Evolutionary conservation across 208 protist species (phyloP).

Genomic region (Leishmania lainsoni): DNA sequence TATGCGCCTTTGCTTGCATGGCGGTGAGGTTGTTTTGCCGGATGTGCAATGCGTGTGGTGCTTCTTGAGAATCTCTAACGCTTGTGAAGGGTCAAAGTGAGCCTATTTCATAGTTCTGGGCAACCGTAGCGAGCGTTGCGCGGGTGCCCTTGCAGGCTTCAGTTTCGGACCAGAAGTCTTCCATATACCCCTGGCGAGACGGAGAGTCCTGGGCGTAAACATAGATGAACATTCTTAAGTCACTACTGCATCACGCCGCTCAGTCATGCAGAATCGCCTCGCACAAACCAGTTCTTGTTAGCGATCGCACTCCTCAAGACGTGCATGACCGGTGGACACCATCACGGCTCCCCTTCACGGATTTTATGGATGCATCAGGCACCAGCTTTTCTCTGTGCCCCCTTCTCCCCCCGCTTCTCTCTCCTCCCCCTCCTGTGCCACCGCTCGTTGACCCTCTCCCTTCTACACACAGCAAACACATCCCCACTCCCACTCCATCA

Average conservation of each 20-base stretch:
- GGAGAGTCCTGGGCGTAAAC: neutral
- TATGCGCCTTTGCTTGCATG: neutral
- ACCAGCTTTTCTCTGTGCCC: too few species aligned
- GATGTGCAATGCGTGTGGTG: neutral
- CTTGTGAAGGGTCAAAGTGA: too few species aligned
- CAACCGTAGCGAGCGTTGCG: neutral
- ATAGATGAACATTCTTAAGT: neutral
- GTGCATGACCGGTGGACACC: neutral
- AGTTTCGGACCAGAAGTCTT: neutral
- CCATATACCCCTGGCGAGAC: neutral
- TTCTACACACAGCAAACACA: neutral
- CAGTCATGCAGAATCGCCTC: neutral
- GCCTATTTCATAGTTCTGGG: neutral
- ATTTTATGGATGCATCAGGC: neutral
- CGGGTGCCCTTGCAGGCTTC: neutral
- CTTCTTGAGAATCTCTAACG: neutral
- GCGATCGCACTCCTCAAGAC: neutral
- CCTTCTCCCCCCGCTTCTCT: neutral
- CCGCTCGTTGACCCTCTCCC: neutral
- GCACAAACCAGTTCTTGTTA: neutral
- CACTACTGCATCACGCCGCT: neutral
- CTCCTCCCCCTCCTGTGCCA: neutral
- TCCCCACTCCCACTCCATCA: neutral
- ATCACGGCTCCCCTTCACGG: neutral
- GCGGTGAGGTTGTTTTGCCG: neutral